Percentiles rank a stretch among this genome's conserved stretches.
Conservation (phyloP, 352 stramenopile genomes). For the Lagenidium giganteum region DNA sequence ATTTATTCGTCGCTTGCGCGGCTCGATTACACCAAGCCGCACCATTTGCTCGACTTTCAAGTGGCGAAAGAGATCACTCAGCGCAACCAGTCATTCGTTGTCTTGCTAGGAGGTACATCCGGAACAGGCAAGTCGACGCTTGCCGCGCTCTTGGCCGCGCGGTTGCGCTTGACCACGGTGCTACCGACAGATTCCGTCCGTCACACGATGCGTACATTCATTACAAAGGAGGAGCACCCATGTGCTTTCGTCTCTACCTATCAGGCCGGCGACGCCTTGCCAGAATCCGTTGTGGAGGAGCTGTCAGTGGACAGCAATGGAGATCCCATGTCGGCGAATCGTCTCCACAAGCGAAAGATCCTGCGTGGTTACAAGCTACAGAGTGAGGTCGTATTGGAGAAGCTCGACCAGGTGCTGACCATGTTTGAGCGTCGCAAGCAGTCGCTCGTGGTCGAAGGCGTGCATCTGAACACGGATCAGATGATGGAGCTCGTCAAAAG, state of each 20-base stretch:
- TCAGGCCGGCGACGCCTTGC: conserved; percentile 76
- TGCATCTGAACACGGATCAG: conserved; percentile 83
- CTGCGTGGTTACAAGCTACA: conserved; percentile 82
- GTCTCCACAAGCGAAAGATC: conserved; percentile 79
- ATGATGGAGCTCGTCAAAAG: conserved; percentile 72
- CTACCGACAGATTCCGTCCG: conserved; percentile 83
- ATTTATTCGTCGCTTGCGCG: conserved; percentile 76
- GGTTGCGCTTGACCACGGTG: conserved; percentile 78
- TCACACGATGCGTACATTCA: conserved; percentile 77
- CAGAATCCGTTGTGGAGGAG: conserved; percentile 40
- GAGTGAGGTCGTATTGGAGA: conserved; percentile 76
- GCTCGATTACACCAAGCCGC: conserved; percentile 82
- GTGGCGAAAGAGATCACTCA: conserved; percentile 85
- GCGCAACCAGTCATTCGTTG: conserved; percentile 79
- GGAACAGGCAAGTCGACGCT: conserved; percentile 84
- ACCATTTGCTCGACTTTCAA: conserved; percentile 81
- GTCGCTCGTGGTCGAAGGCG: conserved; percentile 82
- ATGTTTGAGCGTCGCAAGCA: conserved; percentile 83
- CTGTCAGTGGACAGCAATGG: conserved; percentile 21
- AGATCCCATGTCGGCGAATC: conserved; percentile 62
- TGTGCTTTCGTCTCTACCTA: conserved; percentile 86
- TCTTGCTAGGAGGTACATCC: conserved; percentile 82
- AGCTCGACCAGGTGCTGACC: conserved; percentile 75
- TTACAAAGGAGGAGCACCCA: conserved; percentile 72
- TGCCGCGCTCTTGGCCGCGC: conserved; percentile 67